phyloP scores from a whole-genome alignment of 1,139 yeast genomes.

The Magnusiomyces magnusii region DNA sequence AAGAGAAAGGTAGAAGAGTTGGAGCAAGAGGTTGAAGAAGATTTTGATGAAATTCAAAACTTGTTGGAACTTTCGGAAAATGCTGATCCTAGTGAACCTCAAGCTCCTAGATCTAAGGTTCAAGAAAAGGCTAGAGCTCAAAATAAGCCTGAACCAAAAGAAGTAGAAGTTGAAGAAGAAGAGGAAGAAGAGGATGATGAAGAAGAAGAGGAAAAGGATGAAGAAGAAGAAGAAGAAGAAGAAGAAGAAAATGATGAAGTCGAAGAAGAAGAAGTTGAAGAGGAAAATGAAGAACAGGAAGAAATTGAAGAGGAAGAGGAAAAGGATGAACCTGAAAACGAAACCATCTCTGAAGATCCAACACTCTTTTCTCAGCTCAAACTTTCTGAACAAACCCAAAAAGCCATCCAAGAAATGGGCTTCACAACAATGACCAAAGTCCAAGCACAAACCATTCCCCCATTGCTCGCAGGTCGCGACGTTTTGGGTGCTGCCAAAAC shows the following conservation, averaged over 20 bases:
- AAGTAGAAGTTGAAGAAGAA: constrained; percentile 13
- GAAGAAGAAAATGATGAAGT: constrained; percentile 22
- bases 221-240: constrained; percentile 20
- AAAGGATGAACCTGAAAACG: constrained; percentile 18
- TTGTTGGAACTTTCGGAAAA: constrained; percentile 18
- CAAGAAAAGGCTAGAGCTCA: constrained; percentile 7
- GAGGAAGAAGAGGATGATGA: constrained; percentile 16
- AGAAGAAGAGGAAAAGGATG: constrained; percentile 18
- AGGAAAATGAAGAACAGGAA: constrained; percentile 21
- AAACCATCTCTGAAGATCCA: constrained; percentile 17
- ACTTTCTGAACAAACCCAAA: constrained; percentile 72
- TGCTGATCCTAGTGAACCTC: not conserved
- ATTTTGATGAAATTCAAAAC: constrained; percentile 22
- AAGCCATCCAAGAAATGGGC: constrained; percentile 80
- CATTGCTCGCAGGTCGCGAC: constrained; percentile 89
- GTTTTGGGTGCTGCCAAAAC: constrained; percentile 98
- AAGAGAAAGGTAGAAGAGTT: constrained; percentile 19
- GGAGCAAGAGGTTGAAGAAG: constrained; percentile 26
- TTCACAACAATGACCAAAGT: constrained; percentile 86
- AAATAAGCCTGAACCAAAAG: constrained; percentile 13
- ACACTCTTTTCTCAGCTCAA: constrained; percentile 46
- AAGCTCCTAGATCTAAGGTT: not conserved
- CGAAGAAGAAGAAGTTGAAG: constrained; percentile 21
- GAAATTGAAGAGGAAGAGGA: constrained; percentile 19
- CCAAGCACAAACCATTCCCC: constrained; percentile 92